phyloP scores from a whole-genome alignment of 306 rosid genomes.

The Acacia crassicarpa region DNA sequence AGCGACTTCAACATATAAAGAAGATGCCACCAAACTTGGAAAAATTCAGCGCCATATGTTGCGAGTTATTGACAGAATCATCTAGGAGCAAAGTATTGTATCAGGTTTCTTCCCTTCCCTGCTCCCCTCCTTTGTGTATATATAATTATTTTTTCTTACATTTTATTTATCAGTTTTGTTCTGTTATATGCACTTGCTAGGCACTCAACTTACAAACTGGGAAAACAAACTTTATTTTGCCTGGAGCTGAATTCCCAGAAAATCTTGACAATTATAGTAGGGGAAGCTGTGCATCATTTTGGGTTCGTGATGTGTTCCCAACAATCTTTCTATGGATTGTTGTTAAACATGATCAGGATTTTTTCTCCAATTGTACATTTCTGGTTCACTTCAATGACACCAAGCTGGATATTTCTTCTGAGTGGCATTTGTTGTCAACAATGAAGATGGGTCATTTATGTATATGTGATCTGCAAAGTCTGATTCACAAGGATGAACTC shows the following conservation, averaged over 20 bases:
- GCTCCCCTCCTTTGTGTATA: background rate
- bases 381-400: background rate
- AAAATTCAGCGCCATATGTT: background rate
- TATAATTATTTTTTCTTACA: background rate
- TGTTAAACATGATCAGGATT: background rate
- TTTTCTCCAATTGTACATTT: background rate
- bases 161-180: background rate
- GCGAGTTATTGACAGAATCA: background rate
- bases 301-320: background rate
- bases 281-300: background rate
- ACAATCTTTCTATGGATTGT: background rate
- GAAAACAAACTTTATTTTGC: background rate
- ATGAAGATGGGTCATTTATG: background rate
- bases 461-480: background rate
- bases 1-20: background rate
- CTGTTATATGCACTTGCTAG: background rate
- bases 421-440: background rate
- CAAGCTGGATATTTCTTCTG: background rate
- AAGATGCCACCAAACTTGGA: background rate
- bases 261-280: background rate
- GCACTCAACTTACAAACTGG: background rate
- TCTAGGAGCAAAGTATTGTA: background rate
- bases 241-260: background rate
- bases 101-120: background rate
- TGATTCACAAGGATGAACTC: background rate